Conservation (phyloP, 768 basidiomycete species). For the Hemileccinum rubropunctum region DNA sequence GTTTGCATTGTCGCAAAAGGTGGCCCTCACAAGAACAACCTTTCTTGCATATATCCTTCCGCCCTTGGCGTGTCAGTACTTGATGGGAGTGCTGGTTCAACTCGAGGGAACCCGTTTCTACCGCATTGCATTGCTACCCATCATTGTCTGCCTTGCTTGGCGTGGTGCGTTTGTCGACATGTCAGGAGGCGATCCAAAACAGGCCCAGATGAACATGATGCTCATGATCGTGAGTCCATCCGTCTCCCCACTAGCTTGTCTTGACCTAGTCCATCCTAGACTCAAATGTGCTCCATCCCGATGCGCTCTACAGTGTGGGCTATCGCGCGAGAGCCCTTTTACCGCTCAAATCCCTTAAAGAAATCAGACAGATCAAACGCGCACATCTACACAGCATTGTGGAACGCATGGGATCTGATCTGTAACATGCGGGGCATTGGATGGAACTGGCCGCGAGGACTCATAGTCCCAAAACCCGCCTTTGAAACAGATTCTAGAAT, state of each 20-base stretch:
- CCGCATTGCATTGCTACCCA: conserved; percentile 48
- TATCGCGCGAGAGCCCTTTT: conserved; percentile 9
- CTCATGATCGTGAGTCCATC: conserved; percentile 18
- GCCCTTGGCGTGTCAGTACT: conserved; percentile 43
- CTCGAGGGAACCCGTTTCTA: conserved; percentile 38
- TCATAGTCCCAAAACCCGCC: conserved; percentile 13
- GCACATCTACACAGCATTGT: conserved; percentile 11
- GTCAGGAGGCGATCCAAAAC: conserved; percentile 18
- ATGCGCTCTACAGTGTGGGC: conserved; percentile 21
- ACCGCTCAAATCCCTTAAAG: no score
- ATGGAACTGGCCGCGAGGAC: conserved; percentile 23
- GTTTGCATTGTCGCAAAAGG: conserved; percentile 7
- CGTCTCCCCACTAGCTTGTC: not conserved
- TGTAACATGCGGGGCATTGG: conserved; percentile 22
- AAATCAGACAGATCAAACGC: no score
- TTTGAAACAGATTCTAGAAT: conserved; percentile 15
- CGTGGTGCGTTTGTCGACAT: conserved; percentile 31
- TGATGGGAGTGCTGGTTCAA: conserved; percentile 50
- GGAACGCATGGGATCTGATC: conserved; percentile 27
- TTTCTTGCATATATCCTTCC: conserved; percentile 39
- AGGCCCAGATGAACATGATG: conserved; percentile 9
- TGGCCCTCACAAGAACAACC: conserved; percentile 18
- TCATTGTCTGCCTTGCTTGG: conserved; percentile 44
- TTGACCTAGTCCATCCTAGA: conserved; percentile 6
- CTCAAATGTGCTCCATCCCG: conserved; percentile 9